A percentile compares a stretch with the other conserved stretches of the same genome.
These are phyloP conservation scores for Salvia sclarea DNA, from an alignment of 305 asterid species.

Conservation along the genomic window DNA sequence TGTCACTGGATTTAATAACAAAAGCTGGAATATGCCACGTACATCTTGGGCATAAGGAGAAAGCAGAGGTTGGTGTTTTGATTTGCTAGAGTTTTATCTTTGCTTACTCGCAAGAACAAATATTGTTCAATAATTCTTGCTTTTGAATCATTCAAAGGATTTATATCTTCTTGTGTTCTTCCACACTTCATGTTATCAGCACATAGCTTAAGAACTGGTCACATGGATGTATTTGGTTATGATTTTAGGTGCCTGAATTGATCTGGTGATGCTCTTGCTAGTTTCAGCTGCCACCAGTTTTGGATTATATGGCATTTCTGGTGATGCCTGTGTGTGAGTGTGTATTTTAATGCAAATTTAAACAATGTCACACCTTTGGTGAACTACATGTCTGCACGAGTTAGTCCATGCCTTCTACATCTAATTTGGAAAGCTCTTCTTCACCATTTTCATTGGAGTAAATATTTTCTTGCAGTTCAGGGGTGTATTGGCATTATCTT, in stretches of 20 bases:
- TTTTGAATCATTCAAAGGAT: background rate
- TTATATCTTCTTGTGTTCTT: background rate
- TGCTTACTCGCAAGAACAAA: background rate
- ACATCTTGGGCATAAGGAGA: slow-evolving; percentile 59
- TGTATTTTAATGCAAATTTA: slow-evolving; percentile 5
- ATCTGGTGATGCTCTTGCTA: slow-evolving; percentile 20
- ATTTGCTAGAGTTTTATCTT: slow-evolving; percentile 5
- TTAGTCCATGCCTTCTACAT: background rate
- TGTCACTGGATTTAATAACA: slow-evolving; percentile 43
- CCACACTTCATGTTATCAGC: background rate
- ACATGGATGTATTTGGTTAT: background rate
- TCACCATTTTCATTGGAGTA: slow-evolving; percentile 6
- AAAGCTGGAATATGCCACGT: slow-evolving; percentile 71
- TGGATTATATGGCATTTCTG: background rate
- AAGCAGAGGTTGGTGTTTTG: slow-evolving; percentile 50
- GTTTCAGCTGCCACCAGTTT: background rate
- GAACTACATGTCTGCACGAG: slow-evolving; percentile 13
- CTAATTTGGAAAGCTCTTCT: slow-evolving; percentile 7
- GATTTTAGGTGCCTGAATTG: slow-evolving; percentile 10
- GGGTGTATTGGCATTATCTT: background rate
- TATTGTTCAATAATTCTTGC: background rate
- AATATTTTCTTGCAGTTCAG: background rate
- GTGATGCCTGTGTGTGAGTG: too few relatives aligned
- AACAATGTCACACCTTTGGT: slow-evolving; percentile 7
- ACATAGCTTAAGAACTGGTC: background rate